Evolutionary conservation across 2,329 filamentous ascomycete species (phyloP), one percentile per base, ranked within the genome.

Genomic region (Hysterium pulicare): DNA sequence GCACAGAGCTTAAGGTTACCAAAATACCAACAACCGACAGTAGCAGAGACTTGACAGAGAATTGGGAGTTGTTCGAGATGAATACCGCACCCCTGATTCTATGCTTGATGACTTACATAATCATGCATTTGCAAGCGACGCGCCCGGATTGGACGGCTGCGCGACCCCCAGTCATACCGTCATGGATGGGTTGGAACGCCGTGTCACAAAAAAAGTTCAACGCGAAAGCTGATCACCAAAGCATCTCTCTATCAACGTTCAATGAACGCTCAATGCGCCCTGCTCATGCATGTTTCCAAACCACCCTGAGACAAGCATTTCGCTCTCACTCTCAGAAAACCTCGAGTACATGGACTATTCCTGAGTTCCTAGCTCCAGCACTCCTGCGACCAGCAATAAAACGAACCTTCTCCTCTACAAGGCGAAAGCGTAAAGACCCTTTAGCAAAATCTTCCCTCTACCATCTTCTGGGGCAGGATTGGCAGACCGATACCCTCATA

Each of bases 211-310:
- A 63, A 54, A 50, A 48, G 39, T 53, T 50, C 45, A 19, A 54
- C 49, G 40, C 41, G 44, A 42, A 42, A 43, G 48, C n/a, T n/a
- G n/a, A n/a, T n/a, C n/a, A n/a, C n/a, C n/a, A n/a, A n/a, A n/a
- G n/a, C 37, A 33, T 41, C 46, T 34, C 47, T 40, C 44, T 26
- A 47, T 45, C 35, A 24, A 11, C 19, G 10, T 31, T 47, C 48
- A 47, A 15, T n/a, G n/a, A n/a, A n/a, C 38, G 15, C 33, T 61
- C 62, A 60, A 68, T 68, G 65, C 57, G 60, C 61, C 46, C 61
- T 58, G 59, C 57, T 47, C 62, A 66, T 52, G 53, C 54, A 49
- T 66, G 61, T 47, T 57, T 65, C 49, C 57, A 62, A 52, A 64
- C 55, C 54, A 61, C 57, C 52, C 55, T 67, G 41, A 50, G 49